Base-by-base conservation (phyloP, 1,139 yeast species). In the Tardiomyces blankii region DNA sequence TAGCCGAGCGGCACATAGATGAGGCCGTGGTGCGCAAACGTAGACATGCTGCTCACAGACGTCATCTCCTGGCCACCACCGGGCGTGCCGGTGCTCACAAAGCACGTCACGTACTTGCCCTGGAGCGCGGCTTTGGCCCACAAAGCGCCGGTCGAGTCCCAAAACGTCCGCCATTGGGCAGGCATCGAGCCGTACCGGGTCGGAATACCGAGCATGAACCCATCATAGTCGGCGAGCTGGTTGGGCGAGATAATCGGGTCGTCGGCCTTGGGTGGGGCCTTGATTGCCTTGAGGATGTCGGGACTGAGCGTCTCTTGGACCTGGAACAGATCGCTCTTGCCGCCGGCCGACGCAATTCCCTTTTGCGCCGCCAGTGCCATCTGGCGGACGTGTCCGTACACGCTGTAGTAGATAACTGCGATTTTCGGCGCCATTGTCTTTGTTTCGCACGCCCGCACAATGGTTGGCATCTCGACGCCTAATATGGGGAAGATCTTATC, bases 31-130 rank as follows among this genome's bases (percentile, higher is more conserved):
- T 83, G 93, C 49, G 77, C 74, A 54, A 82, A 70, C 41, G 77
- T 74, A 13, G 88, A 79, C 56, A 84, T 59, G 43, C 82, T 63
- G 68, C 76, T 81, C 53, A 75, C 66, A 47, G 71, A 72, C 40
- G 93, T 82, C 47, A 72, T 65, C 67, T 84, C 94, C 64, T 81
- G 86, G 55, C 87, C 87, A 64, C 91, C 91, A 63, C 89, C 88
- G 58, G 77, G 80, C 46, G 87, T 73, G 62, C 88, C 88, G 41
- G 93, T 84, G 39, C 85, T 75, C 45, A 80, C 81, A 57, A 84
- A 84, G 47, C 78, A 62, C 60, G 88, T 88, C 40, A 82, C 86
- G 53, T 75, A 74, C 67, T 84, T 84, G 58, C 88, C 89, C 58
- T 74, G 69, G 48, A 84, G 70, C 46, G 78, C 77, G 64, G 91